Evolutionary conservation across 176 grass and related monocot genomes (phyloP), one percentile per base, ranked within the genome.

Genomic region (Elymus sibiricus): DNA sequence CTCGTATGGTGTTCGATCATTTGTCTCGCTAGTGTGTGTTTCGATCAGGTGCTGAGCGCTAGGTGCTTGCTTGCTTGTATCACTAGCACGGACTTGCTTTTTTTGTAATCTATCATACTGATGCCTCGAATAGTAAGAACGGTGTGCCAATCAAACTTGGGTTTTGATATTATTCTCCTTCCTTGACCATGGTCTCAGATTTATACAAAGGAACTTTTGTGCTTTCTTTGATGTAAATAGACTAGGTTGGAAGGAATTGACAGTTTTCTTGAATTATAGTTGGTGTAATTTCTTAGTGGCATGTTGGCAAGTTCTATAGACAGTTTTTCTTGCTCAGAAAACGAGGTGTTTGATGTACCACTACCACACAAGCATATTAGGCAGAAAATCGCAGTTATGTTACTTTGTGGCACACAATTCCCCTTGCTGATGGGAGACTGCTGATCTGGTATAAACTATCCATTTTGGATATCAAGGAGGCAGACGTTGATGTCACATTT

Each of bases 41-140:
- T 11, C 7, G 11, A 61, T 82, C 27, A 17, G 21, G n/a, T 51
- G 32, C 7, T 62, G 71, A 28, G 51, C 17, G 34, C 40, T 13
- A 49, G 61, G 64, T 85, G 82, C 16, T 85, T 35, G 70, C 38
- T 76, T 76, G 44, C 42, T 85, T 79, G 5, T 79, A 25, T 90
- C 11, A 4, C 5, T 56, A 47, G 31, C 44, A 32, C 31, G 63
- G 55, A 13, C 9, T 66, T 78, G 19, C n/a, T n/a, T 3, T 12
- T 58, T 21, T 12, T 69, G 14, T 76, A 3, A 60, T 26, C 32
- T 4, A 28, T 40, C 53, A 25, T 12, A 74, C 7, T 34, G 22
- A 16, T 53, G n/a, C 39, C 17, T 66, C 3, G 14, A 21, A 34
- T 14, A 13, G 61, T 64, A 38, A 49, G 46, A 24, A 7, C 2